Evolutionary conservation across 2,329 filamentous ascomycete species (phyloP).

Genomic region (Talaromyces sp.): DNA sequence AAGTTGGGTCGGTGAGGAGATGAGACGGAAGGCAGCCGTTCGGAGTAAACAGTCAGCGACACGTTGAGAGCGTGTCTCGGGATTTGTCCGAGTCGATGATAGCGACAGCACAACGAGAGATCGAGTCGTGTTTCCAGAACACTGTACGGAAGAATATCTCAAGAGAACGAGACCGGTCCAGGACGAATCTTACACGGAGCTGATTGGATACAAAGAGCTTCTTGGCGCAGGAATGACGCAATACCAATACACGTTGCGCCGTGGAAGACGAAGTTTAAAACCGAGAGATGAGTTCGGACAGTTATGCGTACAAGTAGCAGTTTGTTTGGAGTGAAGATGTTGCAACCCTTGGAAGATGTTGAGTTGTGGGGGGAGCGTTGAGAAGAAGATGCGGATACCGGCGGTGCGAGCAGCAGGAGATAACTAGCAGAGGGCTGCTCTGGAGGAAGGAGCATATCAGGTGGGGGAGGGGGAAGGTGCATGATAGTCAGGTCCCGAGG

Average conservation of each 20-base stretch:
- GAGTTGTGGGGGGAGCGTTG: not conserved
- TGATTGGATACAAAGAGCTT: slow-evolving; percentile 5
- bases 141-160: not conserved
- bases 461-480: slow-evolving; percentile 18
- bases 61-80: not conserved
- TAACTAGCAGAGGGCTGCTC: not conserved
- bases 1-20: slow-evolving; percentile 2
- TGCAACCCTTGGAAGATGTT: not conserved
- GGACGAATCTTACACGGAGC: not conserved
- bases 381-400: slow-evolving; percentile 7
- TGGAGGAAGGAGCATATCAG: slow-evolving; percentile 2
- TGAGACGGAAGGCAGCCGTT: not conserved
- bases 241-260: not conserved
- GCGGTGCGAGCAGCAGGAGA: not conserved
- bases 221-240: slow-evolving; percentile 6
- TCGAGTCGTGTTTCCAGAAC: slow-evolving; percentile 16
- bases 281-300: not conserved
- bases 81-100: not conserved
- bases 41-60: not conserved
- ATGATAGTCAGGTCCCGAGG: slow-evolving; percentile 15
- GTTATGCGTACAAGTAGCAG: not conserved
- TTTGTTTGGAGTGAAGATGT: slow-evolving; percentile 8
- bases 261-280: not conserved
- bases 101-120: not conserved
- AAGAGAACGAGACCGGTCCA: not conserved